These are phyloP conservation scores for Adenanthera pavonina DNA, from an alignment of 306 rosid genomes.

Conservation along the genomic window DNA sequence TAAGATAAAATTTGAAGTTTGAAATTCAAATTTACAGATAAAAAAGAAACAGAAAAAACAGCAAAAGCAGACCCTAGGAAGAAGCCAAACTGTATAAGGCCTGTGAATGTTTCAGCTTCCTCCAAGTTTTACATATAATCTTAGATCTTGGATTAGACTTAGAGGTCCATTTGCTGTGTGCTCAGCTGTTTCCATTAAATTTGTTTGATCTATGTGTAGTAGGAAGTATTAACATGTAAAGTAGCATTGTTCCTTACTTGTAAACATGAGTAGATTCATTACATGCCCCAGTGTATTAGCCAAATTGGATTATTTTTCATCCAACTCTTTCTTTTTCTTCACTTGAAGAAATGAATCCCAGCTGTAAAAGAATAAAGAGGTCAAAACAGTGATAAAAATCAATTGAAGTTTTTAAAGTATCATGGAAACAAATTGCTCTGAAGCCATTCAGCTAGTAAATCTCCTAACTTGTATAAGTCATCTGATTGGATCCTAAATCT, in stretches of 20 bases:
- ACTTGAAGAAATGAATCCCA: slow-evolving; percentile 5
- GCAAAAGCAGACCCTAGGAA: background rate
- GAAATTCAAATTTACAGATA: background rate
- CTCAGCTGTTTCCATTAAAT: background rate
- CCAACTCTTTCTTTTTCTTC: background rate
- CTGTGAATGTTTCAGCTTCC: background rate
- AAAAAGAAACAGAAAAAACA: background rate
- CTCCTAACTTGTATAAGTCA: background rate
- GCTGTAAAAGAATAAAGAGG: background rate
- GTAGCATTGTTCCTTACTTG: background rate
- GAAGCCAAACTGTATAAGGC: background rate
- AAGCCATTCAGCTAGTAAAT: background rate
- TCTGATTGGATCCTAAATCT: background rate
- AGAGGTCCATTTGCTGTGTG: background rate
- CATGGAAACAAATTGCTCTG: background rate
- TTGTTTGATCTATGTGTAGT: background rate
- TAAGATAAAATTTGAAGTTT: background rate
- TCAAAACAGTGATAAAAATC: background rate
- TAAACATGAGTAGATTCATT: background rate
- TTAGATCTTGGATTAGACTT: background rate
- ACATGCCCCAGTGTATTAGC: background rate
- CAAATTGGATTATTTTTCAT: background rate
- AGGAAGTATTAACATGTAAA: background rate
- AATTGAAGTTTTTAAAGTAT: background rate
- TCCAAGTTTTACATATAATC: background rate